These are phyloP conservation scores for Akanthomyces dipterigenus DNA, from an alignment of 2,329 filamentous ascomycete genomes.

Conservation along the genomic window DNA sequence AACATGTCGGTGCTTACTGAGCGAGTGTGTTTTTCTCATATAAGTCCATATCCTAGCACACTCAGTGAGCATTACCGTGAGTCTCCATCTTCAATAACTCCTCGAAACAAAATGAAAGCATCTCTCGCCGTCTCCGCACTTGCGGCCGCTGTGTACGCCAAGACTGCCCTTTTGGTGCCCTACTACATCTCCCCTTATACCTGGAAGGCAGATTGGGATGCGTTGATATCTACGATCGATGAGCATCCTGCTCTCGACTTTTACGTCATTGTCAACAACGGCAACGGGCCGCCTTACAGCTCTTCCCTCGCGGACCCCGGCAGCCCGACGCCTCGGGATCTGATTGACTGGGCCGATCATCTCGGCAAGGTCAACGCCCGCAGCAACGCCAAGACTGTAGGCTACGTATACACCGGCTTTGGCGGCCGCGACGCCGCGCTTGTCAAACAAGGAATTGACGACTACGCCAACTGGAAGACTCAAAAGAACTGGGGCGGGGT, in stretches of 20 bases:
- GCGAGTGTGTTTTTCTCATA: not conserved
- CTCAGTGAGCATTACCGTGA: not conserved
- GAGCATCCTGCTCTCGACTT: constrained; percentile 2
- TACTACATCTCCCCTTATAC: not conserved
- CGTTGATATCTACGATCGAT: not conserved
- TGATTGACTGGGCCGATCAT: not conserved
- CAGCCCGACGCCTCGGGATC: not conserved
- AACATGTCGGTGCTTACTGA: not conserved
- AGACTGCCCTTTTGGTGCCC: not conserved
- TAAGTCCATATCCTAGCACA: not conserved
- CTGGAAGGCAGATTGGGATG: not conserved
- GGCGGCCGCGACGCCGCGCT: not conserved
- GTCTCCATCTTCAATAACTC: no score
- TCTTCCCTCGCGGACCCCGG: not conserved
- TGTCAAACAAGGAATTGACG: not conserved
- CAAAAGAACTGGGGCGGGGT: not conserved
- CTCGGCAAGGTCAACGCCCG: not conserved
- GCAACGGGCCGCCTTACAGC: not conserved
- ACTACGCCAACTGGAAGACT: not conserved
- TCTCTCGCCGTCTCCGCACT: not conserved
- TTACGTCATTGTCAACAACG: constrained; percentile 1
- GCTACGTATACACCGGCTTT: constrained; percentile 1
- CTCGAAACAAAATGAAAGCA: not conserved
- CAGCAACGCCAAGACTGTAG: not conserved
- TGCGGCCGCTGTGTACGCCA: not conserved